Conservation (phyloP, 306 rosid genomes). For the Cercis canadensis region DNA sequence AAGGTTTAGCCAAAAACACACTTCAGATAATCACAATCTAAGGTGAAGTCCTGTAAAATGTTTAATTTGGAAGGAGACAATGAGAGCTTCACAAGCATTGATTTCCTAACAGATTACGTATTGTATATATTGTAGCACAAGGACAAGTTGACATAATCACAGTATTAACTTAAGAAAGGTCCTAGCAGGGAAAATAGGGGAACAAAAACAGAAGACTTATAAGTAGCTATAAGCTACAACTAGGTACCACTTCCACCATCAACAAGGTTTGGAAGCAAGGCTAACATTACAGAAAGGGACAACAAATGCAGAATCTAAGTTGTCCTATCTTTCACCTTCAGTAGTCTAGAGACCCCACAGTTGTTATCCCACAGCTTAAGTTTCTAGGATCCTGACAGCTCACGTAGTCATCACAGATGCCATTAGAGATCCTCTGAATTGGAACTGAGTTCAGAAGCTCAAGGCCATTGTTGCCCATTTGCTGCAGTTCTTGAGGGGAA, state of each 20-base stretch:
- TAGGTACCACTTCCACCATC: conserved; percentile 50
- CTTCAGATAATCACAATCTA: background rate
- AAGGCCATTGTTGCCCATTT: conserved; percentile 82
- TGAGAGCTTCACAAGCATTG: conserved; percentile 50
- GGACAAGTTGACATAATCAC: conserved; percentile 61
- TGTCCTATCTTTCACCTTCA: conserved; percentile 57
- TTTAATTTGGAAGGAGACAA: background rate
- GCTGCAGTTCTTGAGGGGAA: conserved; percentile 96
- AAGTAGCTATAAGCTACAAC: conserved; percentile 57
- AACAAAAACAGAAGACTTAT: conserved; percentile 34
- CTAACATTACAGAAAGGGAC: conserved; percentile 61
- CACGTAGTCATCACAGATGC: conserved; percentile 68
- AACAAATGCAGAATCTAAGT: conserved; percentile 44
- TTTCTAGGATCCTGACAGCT: conserved; percentile 84
- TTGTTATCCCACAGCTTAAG: conserved; percentile 70
- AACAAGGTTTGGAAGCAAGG: conserved; percentile 43
- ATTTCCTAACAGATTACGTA: conserved; percentile 62
- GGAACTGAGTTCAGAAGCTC: conserved; percentile 83
- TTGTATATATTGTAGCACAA: conserved; percentile 53
- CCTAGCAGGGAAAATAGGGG: conserved; percentile 46
- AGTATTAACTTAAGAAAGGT: conserved; percentile 66
- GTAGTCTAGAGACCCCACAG: conserved; percentile 86
- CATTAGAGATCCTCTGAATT: conserved; percentile 78
- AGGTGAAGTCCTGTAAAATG: conserved; percentile 11
- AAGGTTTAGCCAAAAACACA: background rate